Percentiles rank a stretch among this genome's conserved stretches.
phyloP scores from a whole-genome alignment of 805 yeast species.

The Candida taoyuanica region DNA sequence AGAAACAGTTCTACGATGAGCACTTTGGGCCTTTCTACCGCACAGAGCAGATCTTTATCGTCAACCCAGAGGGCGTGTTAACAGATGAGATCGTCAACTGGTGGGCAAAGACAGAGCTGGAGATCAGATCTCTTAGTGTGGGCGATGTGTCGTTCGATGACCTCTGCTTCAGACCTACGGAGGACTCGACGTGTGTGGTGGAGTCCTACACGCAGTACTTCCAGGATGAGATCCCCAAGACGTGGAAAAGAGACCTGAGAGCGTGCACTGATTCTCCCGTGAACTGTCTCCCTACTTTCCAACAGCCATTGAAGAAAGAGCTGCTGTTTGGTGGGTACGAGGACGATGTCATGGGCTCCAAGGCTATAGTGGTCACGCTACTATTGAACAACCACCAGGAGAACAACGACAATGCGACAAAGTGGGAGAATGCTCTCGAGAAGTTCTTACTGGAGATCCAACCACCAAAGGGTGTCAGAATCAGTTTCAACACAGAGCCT shows the following conservation, averaged over 20 bases:
- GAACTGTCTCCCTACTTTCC: slow-evolving; percentile 82
- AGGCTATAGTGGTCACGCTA: slow-evolving; percentile 74
- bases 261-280: slow-evolving; percentile 79
- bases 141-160: slow-evolving; percentile 45
- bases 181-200: slow-evolving; percentile 67
- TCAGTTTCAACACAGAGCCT: slow-evolving; percentile 77
- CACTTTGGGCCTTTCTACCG: slow-evolving; percentile 91
- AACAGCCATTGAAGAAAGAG: slow-evolving; percentile 78
- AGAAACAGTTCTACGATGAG: slow-evolving; percentile 67
- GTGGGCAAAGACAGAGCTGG: slow-evolving; percentile 82
- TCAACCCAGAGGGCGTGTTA: slow-evolving; percentile 66
- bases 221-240: slow-evolving; percentile 51
- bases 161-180: slow-evolving; percentile 80
- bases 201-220: slow-evolving; percentile 91
- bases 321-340: slow-evolving; percentile 61
- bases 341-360: slow-evolving; percentile 50
- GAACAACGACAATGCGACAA: slow-evolving; percentile 32
- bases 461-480: slow-evolving; percentile 50
- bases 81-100: slow-evolving; percentile 68
- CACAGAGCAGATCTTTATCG: slow-evolving; percentile 75
- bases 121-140: slow-evolving; percentile 36
- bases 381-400: slow-evolving; percentile 49
- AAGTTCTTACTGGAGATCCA: slow-evolving; percentile 41
- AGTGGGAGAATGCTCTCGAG: slow-evolving; percentile 75
- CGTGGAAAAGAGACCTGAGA: slow-evolving; percentile 53